Base-by-base conservation (phyloP, 495 filamentous ascomycete species). In the Penicillium coprophilum region DNA sequence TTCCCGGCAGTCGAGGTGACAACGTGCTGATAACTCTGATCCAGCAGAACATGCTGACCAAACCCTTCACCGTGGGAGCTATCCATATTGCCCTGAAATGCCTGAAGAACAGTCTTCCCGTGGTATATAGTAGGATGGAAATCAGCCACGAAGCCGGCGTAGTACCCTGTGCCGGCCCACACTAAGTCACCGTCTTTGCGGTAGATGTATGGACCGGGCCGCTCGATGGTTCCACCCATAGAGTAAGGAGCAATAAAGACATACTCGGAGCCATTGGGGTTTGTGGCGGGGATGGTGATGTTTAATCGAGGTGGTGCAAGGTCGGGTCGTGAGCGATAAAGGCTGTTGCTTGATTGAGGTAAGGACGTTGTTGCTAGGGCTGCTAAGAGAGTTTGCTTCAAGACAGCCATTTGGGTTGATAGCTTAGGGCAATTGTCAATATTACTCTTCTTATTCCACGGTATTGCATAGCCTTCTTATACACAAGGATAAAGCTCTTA, bases 301-400 rank as follows among this genome's bases (percentile, higher is more conserved):
- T 83, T 82, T n/a, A 83, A 63, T 7, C 56, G 68, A 1, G 78
- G 79, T 6, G 80, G 78, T n/a, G 78, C 66, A 0, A 82, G 63
- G 50, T 80, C 80, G 6, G 77, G 66, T 12, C 79, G 78, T 23
- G 79, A 80, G 23, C 68, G 71, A 64, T 71, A 81, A 53, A 77
- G 73, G 38, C n/a, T 12, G 38, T 40, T 40, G 38, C n/a, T 20
- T 17, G 28, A 24, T 4, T 46, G 15, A 3, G 8, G 24, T 27
- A 12, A 46, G 24, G 44, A 23, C 3, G 43, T 27, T 28, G 44
- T 46, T 30, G 44, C 44, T 13, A 46, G 4, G 12, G 44, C 44
- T 28, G 44, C 21, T n/a, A 46, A 24, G 12, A 46, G 15, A 2
- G 44, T 46, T 23, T 46, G 44, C 6, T 46, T 46, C 6, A 27